phyloP scores from a whole-genome alignment of 2,329 filamentous ascomycete species.

The Bipolaris oryzae region DNA sequence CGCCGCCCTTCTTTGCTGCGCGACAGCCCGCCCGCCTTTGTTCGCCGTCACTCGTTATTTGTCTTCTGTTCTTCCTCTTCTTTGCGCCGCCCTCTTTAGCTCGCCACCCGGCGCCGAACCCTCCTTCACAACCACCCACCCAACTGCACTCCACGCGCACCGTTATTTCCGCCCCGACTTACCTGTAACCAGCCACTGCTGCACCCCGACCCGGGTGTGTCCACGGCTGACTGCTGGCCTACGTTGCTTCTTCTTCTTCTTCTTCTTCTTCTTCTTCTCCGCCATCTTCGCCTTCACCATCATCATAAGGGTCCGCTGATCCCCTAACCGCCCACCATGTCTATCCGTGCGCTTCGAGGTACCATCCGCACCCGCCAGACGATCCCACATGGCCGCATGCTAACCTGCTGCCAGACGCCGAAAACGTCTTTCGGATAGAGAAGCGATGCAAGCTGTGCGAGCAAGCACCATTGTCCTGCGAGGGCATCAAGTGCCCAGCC shows the following conservation, averaged over 20 bases:
- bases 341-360: constrained; percentile 28
- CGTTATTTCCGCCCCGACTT: background rate
- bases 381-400: constrained; percentile 3
- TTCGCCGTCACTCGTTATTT: constrained; percentile 23
- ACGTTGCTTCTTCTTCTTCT: constrained; percentile 7
- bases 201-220: constrained; percentile 12
- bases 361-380: background rate
- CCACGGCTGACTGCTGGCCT: constrained; percentile 18
- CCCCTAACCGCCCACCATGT: constrained; percentile 23
- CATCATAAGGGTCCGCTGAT: constrained; percentile 16
- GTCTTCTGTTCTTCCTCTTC: background rate
- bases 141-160: constrained; percentile 7
- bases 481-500: constrained; percentile 56
- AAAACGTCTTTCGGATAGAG: constrained; percentile 55
- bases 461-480: constrained; percentile 58
- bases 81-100: background rate
- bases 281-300: background rate
- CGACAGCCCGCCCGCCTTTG: constrained; percentile 3
- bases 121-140: constrained; percentile 11
- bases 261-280: too few relatives aligned
- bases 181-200: constrained; percentile 3
- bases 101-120: background rate
- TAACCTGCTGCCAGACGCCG: constrained; percentile 39
- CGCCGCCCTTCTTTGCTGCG: constrained; percentile 5
- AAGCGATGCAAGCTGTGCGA: constrained; percentile 66